These are phyloP conservation scores for Metarhizium brunneum DNA, from an alignment of 2,329 filamentous ascomycete genomes.

Conservation along the genomic window DNA sequence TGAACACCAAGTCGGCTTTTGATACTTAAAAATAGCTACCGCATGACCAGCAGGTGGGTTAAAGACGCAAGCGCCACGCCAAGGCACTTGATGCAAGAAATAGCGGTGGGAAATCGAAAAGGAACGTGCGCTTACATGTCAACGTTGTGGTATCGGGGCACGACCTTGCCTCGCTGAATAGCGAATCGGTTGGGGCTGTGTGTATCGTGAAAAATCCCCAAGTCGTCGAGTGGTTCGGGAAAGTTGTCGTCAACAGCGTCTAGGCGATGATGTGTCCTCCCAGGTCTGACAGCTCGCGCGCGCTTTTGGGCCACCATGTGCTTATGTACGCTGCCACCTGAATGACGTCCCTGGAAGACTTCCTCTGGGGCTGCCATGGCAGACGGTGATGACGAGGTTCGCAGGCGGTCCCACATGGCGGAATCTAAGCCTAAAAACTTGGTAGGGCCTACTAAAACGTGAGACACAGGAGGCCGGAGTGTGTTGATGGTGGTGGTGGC, in stretches of 20 bases:
- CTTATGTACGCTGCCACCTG: neutral
- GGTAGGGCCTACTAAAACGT: neutral
- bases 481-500: neutral
- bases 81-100: neutral
- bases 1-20: neutral
- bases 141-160: slow-evolving; percentile 14
- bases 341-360: neutral
- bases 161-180: slow-evolving; percentile 22
- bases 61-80: neutral
- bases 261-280: neutral
- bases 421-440: neutral
- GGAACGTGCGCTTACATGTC: slow-evolving; percentile 17
- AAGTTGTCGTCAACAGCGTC: slow-evolving; percentile 7
- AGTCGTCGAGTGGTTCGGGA: slow-evolving; percentile 19
- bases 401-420: slow-evolving; percentile 10
- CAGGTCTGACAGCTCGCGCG: slow-evolving; percentile 1
- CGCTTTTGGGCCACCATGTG: neutral
- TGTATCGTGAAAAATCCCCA: slow-evolving; percentile 15
- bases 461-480: neutral
- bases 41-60: neutral
- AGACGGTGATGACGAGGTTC: neutral
- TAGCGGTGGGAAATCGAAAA: neutral
- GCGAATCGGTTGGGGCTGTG: slow-evolving; percentile 20
- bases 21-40: slow-evolving; percentile 1
- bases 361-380: neutral